Conservation (phyloP, 441 rosid genomes). For the Arabidopsis hybrid region DNA sequence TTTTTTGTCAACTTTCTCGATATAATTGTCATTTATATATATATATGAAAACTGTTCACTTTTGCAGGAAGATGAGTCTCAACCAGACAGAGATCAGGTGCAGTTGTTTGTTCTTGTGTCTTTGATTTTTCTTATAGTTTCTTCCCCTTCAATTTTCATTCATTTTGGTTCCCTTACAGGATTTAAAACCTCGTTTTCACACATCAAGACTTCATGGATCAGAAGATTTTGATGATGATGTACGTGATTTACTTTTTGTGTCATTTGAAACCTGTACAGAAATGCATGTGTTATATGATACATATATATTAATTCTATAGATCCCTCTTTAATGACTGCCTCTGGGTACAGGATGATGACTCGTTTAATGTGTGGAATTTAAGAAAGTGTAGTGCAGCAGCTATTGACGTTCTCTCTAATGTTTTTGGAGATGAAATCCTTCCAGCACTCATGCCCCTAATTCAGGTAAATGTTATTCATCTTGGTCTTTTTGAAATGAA, state of each 20-base stretch:
- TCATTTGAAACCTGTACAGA: slow-evolving; percentile 12
- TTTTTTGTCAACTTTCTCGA: slow-evolving; percentile 27
- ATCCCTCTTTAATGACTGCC: slow-evolving; percentile 32
- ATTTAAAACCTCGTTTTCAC: slow-evolving; percentile 98
- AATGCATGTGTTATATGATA: slow-evolving; percentile 2
- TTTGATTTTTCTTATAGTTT: slow-evolving; percentile 16
- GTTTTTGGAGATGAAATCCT: slow-evolving; percentile 98
- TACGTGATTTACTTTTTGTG: slow-evolving; percentile 47
- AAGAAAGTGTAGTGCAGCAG: slow-evolving; percentile 99
- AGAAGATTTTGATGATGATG: slow-evolving; percentile 88
- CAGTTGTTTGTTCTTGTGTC: slow-evolving; percentile 30
- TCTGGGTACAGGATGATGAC: slow-evolving; percentile 87
- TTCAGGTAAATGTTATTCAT: slow-evolving; percentile 60
- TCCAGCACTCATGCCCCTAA: slow-evolving; percentile 88
- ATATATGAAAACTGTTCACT: slow-evolving; percentile 28
- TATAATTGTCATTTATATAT: slow-evolving; percentile 5
- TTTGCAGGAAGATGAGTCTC: slow-evolving; percentile 97
- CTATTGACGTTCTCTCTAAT: slow-evolving; percentile 91
- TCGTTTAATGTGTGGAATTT: slow-evolving; percentile 86
- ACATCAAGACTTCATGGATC: slow-evolving; percentile 93
- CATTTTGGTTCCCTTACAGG: slow-evolving; percentile 57
- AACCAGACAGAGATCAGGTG: slow-evolving; percentile 99
- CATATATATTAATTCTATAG: slow-evolving; percentile 8
- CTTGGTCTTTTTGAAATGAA: slow-evolving; percentile 30
- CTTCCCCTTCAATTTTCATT: slow-evolving; percentile 8